Percentiles rank a stretch among this genome's conserved stretches.
phyloP scores from a whole-genome alignment of 257 asterid genomes.

The Prunella vulgaris region DNA sequence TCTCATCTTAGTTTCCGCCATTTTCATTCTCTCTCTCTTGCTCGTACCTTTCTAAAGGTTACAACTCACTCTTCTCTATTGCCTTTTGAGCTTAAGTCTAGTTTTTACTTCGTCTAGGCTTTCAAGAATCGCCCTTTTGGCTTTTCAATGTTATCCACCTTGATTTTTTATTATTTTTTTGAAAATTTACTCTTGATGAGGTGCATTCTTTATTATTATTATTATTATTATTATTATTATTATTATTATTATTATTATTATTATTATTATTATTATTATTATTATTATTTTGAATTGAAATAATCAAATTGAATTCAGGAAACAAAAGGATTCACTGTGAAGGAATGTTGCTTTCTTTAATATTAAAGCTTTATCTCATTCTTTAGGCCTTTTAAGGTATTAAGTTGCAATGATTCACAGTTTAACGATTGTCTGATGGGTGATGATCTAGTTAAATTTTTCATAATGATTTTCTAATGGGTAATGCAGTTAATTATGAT shows the following conservation, averaged over 20 bases:
- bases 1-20: constrained; percentile 79
- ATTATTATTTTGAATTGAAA: too few species aligned
- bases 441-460: background rate
- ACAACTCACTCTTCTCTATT: background rate
- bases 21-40: constrained; percentile 73
- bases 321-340: too few species aligned
- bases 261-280: too few species aligned
- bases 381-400: background rate
- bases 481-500: background rate
- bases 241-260: too few species aligned
- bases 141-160: background rate
- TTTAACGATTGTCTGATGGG: background rate
- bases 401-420: background rate
- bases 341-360: background rate
- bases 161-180: background rate
- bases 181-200: background rate
- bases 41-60: constrained; percentile 74
- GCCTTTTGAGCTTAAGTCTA: background rate
- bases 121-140: background rate
- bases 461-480: background rate
- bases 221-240: too few species aligned
- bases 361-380: background rate
- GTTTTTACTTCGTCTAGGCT: background rate
- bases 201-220: background rate
- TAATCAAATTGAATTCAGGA: background rate